Evolutionary conservation across 768 basidiomycete species (phyloP), one percentile per base, ranked within the genome.

Genomic region (Tremella fuciformis): DNA sequence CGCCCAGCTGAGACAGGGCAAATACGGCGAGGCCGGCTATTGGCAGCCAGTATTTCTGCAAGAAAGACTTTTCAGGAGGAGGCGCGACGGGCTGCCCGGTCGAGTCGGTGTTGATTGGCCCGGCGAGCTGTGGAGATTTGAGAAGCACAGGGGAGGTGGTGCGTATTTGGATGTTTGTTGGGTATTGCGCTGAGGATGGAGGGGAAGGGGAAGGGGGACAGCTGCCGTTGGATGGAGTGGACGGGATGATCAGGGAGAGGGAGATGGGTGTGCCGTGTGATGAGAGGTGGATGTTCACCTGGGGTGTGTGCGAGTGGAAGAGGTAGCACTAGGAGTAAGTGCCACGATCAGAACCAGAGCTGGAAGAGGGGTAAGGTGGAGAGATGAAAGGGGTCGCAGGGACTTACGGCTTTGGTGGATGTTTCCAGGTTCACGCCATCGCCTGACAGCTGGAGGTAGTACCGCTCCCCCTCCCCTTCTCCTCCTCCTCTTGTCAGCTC

Each of bases 11-110:
- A 38, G 55, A 48, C 7, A 56, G 26, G 13, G 58, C 48, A 44
- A 84, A 82, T 16, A 87, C 69, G 9, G 86, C 74, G 44, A 83
- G 74, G 2, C 84, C 81, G 41, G 81, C 78, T 38, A 89, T 82
- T 67, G 91, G 91, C 76, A 91, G 80, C 91, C 91, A 93, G 76
- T 93, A 93, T 74, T 91, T 92, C 69, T 89, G 87, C 41, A 91
- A 57, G 76, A 92, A 89, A 11, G 84, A 79, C 76, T 91, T 88
- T 70, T 93, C 89, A 0, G 82, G 81, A 34, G 79, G 73, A 0
- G 85, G 83, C 0, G 53, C 51, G 13, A 47, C 53, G 4, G 63
- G 58, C 7, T 50, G 37, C 21, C 69, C 69, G 18, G 69, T 67
- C 1, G 67, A 18, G 50, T 70, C 65, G 40, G 69, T 41, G 0